Evolutionary conservation across 1,284 basidiomycete genomes (phyloP), one percentile per base, ranked within the genome.

Genomic region (Exobasidium cylindrosporum): DNA sequence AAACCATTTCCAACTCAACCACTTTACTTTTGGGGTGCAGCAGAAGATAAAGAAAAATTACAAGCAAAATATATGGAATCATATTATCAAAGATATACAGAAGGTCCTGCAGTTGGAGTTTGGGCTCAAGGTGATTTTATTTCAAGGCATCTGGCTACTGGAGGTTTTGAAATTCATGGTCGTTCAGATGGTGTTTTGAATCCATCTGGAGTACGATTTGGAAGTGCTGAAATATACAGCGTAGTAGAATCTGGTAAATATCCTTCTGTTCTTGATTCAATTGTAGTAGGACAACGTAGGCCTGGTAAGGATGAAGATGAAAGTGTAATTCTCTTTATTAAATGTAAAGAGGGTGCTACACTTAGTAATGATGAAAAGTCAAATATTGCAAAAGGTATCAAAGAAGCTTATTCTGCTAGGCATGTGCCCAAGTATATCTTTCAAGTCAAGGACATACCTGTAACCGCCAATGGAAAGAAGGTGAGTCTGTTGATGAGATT

Each of bases 141-240:
- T 88, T 76, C 83, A 87, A 79, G 85, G 84, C 70, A 40, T 26
- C 13, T 81, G 75, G 63, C 58, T 65, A 87, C 85, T 45, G 89
- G 89, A 14, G 90, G 90, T 1, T 75, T 93, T 47, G 79, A 91
- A 62, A 92, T 92, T 89, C 84, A 92, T 3, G 91, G 91, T 23
- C 55, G 76, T 21, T 52, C 62, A 61, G 71, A 81, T 47, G 76
- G 70, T 3, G 67, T 76, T 40, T 60, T 80, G 29, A 78, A 92
- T 79, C 90, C 91, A 2, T 45, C 88, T 57, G 91, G 91, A 1
- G 86, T 94, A 63, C 85, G 91, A 21, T 93, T 92, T 75, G 91
- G 91, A 23, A 88, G 88, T 32, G 86, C 88, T 29, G 91, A 93
- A 81, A 86, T 93, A 57, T 93, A 93, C 81, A 88, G 89, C 70